phyloP scores from a whole-genome alignment of 495 filamentous ascomycete species.

The Tuber aestivum region DNA sequence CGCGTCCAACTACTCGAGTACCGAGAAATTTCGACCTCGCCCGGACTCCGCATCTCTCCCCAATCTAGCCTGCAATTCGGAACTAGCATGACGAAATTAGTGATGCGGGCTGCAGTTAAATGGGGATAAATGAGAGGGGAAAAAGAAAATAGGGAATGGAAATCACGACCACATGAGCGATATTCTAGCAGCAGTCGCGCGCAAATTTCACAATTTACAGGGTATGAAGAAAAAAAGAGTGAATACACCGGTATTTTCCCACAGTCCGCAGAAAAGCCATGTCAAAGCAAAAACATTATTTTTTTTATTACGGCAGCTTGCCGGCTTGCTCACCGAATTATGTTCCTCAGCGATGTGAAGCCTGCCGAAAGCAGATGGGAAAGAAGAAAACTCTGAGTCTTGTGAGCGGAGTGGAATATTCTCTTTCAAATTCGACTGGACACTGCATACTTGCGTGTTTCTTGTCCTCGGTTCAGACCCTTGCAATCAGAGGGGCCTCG shows the following conservation, averaged over 20 bases:
- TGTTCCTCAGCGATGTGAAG: background rate
- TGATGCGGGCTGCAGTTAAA: conserved; percentile 29
- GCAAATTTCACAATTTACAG: background rate
- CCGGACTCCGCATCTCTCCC: conserved; percentile 16
- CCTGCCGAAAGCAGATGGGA: background rate
- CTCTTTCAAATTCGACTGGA: conserved; percentile 3
- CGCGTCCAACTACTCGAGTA: conserved; percentile 26
- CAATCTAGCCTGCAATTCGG: conserved; percentile 14
- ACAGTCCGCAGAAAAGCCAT: background rate
- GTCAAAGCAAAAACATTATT: background rate
- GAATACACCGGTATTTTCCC: background rate
- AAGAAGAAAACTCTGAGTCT: background rate
- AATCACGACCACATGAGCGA: conserved; percentile 26
- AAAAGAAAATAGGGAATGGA: conserved; percentile 20
- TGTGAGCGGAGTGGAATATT: background rate
- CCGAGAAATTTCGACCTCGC: conserved; percentile 8
- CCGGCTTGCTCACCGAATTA: conserved; percentile 3
- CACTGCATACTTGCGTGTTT: background rate
- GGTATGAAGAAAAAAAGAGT: background rate
- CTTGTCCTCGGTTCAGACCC: background rate
- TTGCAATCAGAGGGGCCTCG: background rate
- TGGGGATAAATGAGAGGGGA: conserved; percentile 15
- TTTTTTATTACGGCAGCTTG: background rate
- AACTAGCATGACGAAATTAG: conserved; percentile 25
- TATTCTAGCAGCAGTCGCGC: background rate